Base-by-base conservation (phyloP, 805 yeast species). In the Saturnispora kantuleensis region DNA sequence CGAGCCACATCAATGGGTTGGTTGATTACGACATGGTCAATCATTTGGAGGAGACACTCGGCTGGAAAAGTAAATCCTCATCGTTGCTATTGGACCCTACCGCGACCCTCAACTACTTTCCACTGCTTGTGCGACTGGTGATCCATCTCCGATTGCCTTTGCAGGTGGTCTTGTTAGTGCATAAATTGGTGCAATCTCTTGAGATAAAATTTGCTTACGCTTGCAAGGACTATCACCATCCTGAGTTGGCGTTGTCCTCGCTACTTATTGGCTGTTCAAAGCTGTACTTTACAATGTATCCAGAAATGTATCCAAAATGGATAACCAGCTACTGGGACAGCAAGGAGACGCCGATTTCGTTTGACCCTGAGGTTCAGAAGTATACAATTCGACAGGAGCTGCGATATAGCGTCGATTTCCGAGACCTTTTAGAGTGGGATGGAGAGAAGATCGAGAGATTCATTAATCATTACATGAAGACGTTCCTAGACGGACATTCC, bases 131-230 rank as follows among this genome's bases (percentile, higher is more conserved):
- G 44, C 65, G 66, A 45, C 47, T 68, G 1, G 59, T 71, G 3
- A 57, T 67, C 3, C 72, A 73, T 36, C 51, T 73, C 36, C 56
- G 73, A 12, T 50, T 79, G 5, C 76, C 88, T 1, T 67, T 79
- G 3, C 73, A 73, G 34, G 52, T 80, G 2, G 70, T 71, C 21
- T 44, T 56, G 0, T 58, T 69, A 28, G 64, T 67, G 10, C 52
- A 56, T 17, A 58, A 57, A 5, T 40, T 61, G 3, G 47, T 71
- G 4, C 41, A 58, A 36, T 6, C 34, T 35, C 17, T 42, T 2
- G 42, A 52, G 1, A 38, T 59, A 1, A 46, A 52, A 31, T 36
- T 58, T 33, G 8, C 36, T 1, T 38, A 41, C 26, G 38, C 41
- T 3, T 6, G 7, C 2, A 31, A 26, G 10, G 17, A n/a, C 3